These are phyloP conservation scores for Myriosclerotinia scirpicola DNA, from an alignment of 2,329 filamentous ascomycete species.

Conservation along the genomic window DNA sequence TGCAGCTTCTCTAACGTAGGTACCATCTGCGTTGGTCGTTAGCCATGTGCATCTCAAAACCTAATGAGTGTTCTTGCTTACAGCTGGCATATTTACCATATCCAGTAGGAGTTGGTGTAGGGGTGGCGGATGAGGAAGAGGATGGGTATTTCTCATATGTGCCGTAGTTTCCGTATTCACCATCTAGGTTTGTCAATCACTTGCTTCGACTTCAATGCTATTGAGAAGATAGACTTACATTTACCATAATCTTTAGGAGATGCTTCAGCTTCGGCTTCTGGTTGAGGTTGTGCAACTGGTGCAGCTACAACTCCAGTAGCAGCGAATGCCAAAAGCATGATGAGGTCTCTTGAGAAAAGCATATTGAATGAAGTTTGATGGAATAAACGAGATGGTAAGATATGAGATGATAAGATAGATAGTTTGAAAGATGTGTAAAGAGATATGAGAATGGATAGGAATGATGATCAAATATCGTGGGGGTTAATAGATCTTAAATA, in stretches of 20 bases:
- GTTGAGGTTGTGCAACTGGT: conserved; percentile 18
- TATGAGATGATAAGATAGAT: not conserved
- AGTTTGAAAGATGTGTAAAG: not conserved
- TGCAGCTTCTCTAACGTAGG: conserved; percentile 6
- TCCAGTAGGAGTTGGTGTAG: conserved; percentile 6
- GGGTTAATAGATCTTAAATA: conserved; percentile 14
- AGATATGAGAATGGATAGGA: not conserved
- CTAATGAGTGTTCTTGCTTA: not conserved
- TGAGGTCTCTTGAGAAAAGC: conserved; percentile 23
- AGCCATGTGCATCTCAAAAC: not conserved
- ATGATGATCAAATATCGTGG: conserved; percentile 7
- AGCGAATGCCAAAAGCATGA: conserved; percentile 21
- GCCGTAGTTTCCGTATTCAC: conserved; percentile 20
- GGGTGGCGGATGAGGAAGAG: not conserved
- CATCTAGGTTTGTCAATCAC: not conserved
- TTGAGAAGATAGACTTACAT: conserved; percentile 3
- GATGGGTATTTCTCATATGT: conserved; percentile 19
- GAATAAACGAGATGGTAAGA: not conserved
- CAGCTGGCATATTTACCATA: conserved; percentile 16
- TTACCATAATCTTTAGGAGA: conserved; percentile 15
- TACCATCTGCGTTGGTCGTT: not conserved
- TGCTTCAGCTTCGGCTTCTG: conserved; percentile 16
- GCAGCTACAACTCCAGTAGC: conserved; percentile 10
- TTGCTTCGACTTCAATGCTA: not conserved
- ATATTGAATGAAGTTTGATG: conserved; percentile 18